phyloP scores from a whole-genome alignment of 129 eudicot genomes.

The Chrysanthemum makinoi region DNA sequence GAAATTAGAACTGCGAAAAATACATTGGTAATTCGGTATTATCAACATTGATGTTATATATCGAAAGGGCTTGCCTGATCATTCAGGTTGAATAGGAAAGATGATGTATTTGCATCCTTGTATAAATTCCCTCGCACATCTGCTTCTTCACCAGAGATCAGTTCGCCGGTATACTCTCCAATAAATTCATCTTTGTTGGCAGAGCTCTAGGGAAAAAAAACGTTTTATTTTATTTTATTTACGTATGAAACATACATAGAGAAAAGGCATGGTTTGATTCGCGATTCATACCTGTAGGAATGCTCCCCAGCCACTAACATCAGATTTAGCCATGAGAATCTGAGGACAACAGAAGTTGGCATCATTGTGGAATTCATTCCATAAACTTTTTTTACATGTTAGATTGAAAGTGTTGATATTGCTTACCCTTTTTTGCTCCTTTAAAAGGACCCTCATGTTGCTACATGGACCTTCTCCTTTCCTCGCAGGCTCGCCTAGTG shows the following conservation, averaged over 20 bases:
- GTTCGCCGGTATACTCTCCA: constrained; percentile 92
- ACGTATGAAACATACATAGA: neutral
- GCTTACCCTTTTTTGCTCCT: constrained; percentile 72
- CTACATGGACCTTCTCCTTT: constrained; percentile 80
- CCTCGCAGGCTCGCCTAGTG: constrained; percentile 62
- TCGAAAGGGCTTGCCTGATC: constrained; percentile 48
- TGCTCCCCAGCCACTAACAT: constrained; percentile 96
- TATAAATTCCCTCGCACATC: constrained; percentile 81
- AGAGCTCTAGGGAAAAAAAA: constrained; percentile 38
- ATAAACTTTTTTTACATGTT: neutral
- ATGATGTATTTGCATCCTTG: constrained; percentile 53
- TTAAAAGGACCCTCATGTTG: constrained; percentile 80
- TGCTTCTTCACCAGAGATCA: constrained; percentile 86
- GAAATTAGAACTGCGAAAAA: no score
- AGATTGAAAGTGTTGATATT: neutral
- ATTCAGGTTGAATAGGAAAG: constrained; percentile 86
- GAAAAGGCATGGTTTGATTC: neutral
- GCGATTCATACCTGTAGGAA: constrained; percentile 56
- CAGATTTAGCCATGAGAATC: constrained; percentile 72
- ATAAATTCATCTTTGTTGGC: constrained; percentile 78
- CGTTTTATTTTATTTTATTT: neutral
- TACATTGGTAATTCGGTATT: no score
- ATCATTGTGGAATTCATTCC: neutral
- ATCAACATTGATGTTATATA: no score
- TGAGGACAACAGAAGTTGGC: constrained; percentile 16